phyloP scores from a whole-genome alignment of 805 yeast genomes.

The Metschnikowia drakensbergensis region DNA sequence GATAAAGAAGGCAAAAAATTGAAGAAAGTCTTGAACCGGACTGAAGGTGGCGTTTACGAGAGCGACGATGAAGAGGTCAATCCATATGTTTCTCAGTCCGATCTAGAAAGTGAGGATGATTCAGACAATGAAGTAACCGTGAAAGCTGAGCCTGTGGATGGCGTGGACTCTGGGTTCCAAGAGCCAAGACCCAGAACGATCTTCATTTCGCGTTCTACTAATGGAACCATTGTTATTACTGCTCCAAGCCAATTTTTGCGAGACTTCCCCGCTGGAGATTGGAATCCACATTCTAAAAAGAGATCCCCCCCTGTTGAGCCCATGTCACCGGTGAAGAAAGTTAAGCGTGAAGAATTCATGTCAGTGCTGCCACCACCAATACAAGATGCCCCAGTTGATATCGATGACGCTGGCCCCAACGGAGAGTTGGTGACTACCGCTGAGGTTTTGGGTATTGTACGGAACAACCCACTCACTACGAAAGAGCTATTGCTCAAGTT shows the following conservation, averaged over 20 bases:
- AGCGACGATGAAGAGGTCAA: conserved; percentile 76
- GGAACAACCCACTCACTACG: conserved; percentile 53
- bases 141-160: conserved; percentile 33
- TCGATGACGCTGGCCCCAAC: conserved; percentile 36
- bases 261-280: conserved; percentile 74
- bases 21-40: conserved; percentile 75
- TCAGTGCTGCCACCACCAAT: conserved; percentile 13
- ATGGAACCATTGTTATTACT: conserved; percentile 53
- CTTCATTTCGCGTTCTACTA: conserved; percentile 28
- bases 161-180: conserved; percentile 7
- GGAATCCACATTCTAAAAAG: conserved; percentile 66
- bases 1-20: conserved; percentile 89
- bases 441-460: conserved; percentile 66
- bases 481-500: conserved; percentile 60
- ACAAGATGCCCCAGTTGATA: conserved; percentile 19
- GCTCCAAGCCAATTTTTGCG: conserved; percentile 58
- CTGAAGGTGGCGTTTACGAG: conserved; percentile 88
- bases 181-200: conserved; percentile 11
- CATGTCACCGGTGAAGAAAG: conserved; percentile 36
- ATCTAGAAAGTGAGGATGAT: conserved; percentile 62
- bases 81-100: conserved; percentile 62
- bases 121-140: conserved; percentile 34
- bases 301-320: conserved; percentile 23
- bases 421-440: conserved; percentile 57
- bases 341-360: conserved; percentile 30